These are phyloP conservation scores for Penicillium odoratum DNA, from an alignment of 495 filamentous ascomycete species.

Conservation along the genomic window DNA sequence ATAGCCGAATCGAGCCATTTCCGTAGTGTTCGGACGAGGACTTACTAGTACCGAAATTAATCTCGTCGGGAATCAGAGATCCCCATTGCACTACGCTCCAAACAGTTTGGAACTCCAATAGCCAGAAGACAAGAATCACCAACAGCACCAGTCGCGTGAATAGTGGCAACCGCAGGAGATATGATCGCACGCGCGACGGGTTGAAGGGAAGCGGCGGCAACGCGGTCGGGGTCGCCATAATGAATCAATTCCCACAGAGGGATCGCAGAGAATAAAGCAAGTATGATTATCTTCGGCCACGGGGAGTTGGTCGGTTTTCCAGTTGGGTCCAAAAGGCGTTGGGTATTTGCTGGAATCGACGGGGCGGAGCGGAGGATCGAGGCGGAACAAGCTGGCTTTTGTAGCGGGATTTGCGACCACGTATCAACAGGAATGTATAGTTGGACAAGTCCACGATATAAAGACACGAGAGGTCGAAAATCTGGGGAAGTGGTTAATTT, in stretches of 20 bases:
- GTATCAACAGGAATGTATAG: neutral
- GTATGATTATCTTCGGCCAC: neutral
- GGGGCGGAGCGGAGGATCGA: neutral
- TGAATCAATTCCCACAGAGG: conserved; percentile 8
- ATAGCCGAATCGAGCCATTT: neutral
- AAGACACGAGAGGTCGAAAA: neutral
- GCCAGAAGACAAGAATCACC: conserved; percentile 67
- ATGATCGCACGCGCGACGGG: conserved; percentile 57
- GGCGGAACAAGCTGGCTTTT: conserved; percentile 10
- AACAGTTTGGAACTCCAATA: conserved; percentile 61
- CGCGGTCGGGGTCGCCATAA: conserved; percentile 42
- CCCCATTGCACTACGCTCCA: conserved; percentile 75
- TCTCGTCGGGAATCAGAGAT: conserved; percentile 71
- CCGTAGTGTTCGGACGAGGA: conserved; percentile 13
- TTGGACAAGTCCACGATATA: neutral
- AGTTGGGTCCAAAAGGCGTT: neutral
- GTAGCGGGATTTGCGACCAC: neutral
- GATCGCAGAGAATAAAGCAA: neutral
- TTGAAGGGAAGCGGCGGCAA: conserved; percentile 50
- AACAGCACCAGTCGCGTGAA: conserved; percentile 75
- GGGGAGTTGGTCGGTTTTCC: neutral
- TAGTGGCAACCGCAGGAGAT: conserved; percentile 81
- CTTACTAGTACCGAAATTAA: conserved; percentile 74
- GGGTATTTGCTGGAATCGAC: conserved; percentile 1
- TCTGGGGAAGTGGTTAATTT: neutral